These are phyloP conservation scores for Termitomyces sp. DNA, from an alignment of 768 basidiomycete species.

Conservation along the genomic window DNA sequence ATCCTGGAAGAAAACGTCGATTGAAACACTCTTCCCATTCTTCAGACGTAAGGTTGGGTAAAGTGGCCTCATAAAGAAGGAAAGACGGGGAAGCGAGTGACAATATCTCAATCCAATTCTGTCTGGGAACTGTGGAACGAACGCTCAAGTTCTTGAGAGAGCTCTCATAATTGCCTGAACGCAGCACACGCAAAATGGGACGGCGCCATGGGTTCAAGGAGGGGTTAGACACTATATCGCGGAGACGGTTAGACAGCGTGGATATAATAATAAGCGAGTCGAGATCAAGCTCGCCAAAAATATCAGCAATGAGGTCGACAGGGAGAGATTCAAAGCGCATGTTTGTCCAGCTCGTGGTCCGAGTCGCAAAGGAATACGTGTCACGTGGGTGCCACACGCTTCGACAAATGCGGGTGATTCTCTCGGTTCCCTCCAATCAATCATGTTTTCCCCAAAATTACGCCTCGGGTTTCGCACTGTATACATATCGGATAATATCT, in stretches of 20 bases:
- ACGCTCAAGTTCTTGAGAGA: conserved; percentile 57
- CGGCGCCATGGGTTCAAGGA: conserved; percentile 72
- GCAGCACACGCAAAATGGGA: conserved; percentile 60
- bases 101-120: conserved; percentile 78
- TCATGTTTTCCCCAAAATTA: neutral
- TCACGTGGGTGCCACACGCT: neutral
- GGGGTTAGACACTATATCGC: conserved; percentile 53
- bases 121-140: conserved; percentile 58
- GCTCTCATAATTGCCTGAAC: conserved; percentile 38
- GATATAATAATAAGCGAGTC: conserved; percentile 52
- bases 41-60: conserved; percentile 57
- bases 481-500: neutral
- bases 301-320: conserved; percentile 72
- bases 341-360: neutral
- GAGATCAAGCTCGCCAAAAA: conserved; percentile 65
- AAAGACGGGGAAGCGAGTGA: conserved; percentile 56
- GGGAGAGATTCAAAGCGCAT: conserved; percentile 52
- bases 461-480: neutral
- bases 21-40: conserved; percentile 78
- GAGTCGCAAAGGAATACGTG: neutral
- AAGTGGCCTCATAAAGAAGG: conserved; percentile 60
- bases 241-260: conserved; percentile 55
- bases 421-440: conserved; percentile 6
- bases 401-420: neutral
- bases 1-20: conserved; percentile 71